A percentile compares a stretch with the other conserved stretches of the same genome.
Evolutionary conservation across 2,329 filamentous ascomycete species (phyloP).

Genomic region (Ceratocystis ficicola): DNA sequence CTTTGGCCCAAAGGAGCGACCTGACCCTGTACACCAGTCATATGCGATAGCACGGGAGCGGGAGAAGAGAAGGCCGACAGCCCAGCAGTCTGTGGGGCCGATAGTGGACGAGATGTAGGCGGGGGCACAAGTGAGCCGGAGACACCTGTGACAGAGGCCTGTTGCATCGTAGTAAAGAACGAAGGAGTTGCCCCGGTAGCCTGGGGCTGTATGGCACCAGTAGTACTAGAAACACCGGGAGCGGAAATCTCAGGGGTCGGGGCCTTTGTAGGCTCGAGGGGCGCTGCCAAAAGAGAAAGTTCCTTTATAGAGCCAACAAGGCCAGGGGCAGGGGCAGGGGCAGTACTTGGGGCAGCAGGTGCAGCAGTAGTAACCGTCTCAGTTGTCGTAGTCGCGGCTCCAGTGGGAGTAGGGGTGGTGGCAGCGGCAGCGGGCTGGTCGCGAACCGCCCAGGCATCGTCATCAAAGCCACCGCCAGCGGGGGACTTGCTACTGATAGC

Average conservation of each 20-base stretch:
- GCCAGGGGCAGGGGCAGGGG: neutral
- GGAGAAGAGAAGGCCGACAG: slow-evolving; percentile 56
- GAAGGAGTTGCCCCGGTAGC: slow-evolving; percentile 45
- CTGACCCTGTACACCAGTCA: slow-evolving; percentile 59
- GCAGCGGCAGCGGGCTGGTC: slow-evolving; percentile 40
- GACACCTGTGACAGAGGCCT: slow-evolving; percentile 33
- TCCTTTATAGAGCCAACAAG: slow-evolving; percentile 54
- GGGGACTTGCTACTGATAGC: slow-evolving; percentile 25
- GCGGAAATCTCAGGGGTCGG: slow-evolving; percentile 27
- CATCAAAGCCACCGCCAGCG: slow-evolving; percentile 60
- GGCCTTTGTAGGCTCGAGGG: slow-evolving; percentile 40
- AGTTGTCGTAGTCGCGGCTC: neutral
- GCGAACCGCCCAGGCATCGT: slow-evolving; percentile 84
- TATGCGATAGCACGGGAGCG: slow-evolving; percentile 67
- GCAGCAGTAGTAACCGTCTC: slow-evolving; percentile 28
- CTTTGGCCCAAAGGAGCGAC: slow-evolving; percentile 65
- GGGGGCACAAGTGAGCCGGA: slow-evolving; percentile 42
- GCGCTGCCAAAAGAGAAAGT: slow-evolving; percentile 41
- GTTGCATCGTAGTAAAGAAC: slow-evolving; percentile 40
- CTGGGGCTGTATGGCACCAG: slow-evolving; percentile 33
- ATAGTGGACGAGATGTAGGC: slow-evolving; percentile 67
- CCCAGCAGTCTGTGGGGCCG: slow-evolving; percentile 72
- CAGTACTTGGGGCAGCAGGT: slow-evolving; percentile 25
- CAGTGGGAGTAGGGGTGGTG: neutral
- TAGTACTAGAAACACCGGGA: neutral